Evolutionary conservation across 345 rosid genomes (phyloP).

Genomic region (Pelargonium nanum): DNA sequence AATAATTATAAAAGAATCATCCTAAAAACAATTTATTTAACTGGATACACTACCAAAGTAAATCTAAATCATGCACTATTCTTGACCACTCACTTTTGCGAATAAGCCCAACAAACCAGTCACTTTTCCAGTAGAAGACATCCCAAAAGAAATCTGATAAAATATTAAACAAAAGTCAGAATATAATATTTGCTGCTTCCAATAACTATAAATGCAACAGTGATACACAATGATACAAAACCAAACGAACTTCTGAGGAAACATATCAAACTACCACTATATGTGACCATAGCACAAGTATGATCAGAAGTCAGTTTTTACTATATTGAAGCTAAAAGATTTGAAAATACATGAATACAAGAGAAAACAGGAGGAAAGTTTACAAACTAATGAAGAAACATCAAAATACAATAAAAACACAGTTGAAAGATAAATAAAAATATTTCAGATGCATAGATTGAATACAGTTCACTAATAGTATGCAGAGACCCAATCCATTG

Average conservation of each 20-base stretch:
- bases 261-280: not conserved
- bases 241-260: not conserved
- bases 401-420: too few species aligned
- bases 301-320: too few species aligned
- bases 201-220: not conserved
- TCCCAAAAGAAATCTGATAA: slow-evolving; percentile 49
- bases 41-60: slow-evolving; percentile 5
- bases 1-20: too few species aligned
- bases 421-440: too few species aligned
- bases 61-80: slow-evolving; percentile 6
- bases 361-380: too few species aligned
- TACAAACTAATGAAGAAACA: not conserved
- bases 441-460: too few species aligned
- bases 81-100: slow-evolving; percentile 45
- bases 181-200: not conserved
- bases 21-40: not conserved
- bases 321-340: too few species aligned
- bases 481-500: too few species aligned
- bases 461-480: too few species aligned
- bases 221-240: not conserved
- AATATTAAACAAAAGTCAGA: slow-evolving; percentile 6
- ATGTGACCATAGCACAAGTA: too few species aligned
- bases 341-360: too few species aligned
- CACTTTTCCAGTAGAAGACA: slow-evolving; percentile 30
- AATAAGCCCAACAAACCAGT: slow-evolving; percentile 29